Conservation (phyloP, 78 protist species). For the Dictyostelium intermedium region DNA sequence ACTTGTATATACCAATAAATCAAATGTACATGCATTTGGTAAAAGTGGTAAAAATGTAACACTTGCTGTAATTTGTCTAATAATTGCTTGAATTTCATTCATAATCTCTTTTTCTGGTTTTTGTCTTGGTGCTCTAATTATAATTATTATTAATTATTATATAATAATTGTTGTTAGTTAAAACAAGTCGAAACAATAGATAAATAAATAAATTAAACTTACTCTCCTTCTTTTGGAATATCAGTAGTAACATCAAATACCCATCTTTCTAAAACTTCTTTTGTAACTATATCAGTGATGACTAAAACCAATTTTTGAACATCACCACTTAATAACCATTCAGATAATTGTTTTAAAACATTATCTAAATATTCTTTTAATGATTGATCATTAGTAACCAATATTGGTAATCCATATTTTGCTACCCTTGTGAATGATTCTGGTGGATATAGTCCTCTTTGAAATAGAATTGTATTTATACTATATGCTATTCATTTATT, state of each 20-base stretch:
- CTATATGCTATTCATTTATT: slow-evolving; percentile 46
- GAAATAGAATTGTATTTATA: slow-evolving; percentile 87
- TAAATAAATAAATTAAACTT: slow-evolving; percentile 2
- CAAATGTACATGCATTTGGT: slow-evolving; percentile 93
- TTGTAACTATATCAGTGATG: slow-evolving; percentile 84
- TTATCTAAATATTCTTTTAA: slow-evolving; percentile 89
- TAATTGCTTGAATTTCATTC: slow-evolving; percentile 96
- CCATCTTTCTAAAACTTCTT: slow-evolving; percentile 97
- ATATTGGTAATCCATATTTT: slow-evolving; percentile 94
- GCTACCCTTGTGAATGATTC: slow-evolving; percentile 90
- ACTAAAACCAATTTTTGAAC: slow-evolving; percentile 98
- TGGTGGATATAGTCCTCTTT: slow-evolving; percentile 98
- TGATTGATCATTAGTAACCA: slow-evolving; percentile 92
- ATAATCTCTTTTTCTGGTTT: slow-evolving; percentile 91
- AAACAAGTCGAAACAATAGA: too few relatives aligned
- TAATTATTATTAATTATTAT: not conserved
- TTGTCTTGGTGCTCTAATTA: slow-evolving; percentile 59
- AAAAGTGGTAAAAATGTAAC: slow-evolving; percentile 95
- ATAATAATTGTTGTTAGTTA: not conserved
- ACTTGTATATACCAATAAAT: slow-evolving; percentile 97
- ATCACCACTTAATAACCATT: slow-evolving; percentile 91
- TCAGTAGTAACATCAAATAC: slow-evolving; percentile 95
- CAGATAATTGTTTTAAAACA: slow-evolving; percentile 89
- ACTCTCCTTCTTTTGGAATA: slow-evolving; percentile 66
- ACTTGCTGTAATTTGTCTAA: slow-evolving; percentile 98